Base-by-base conservation (phyloP, 148 eudicot species). In the Silene conica region DNA sequence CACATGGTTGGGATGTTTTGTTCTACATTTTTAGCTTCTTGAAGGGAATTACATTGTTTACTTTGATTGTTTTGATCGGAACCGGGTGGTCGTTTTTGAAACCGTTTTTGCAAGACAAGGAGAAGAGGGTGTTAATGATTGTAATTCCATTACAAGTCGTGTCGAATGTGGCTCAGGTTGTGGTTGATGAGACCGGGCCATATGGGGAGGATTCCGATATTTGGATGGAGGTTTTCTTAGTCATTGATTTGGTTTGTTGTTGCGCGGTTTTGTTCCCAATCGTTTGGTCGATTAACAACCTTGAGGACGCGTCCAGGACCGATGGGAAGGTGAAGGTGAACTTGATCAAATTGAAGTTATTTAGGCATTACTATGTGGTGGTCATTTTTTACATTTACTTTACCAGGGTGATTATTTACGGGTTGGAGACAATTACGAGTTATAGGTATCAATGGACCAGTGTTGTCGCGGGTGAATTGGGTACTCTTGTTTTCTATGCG, bases 71-170 rank as follows among this genome's bases (percentile, higher is more conserved):
- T 31, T 75, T 90, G 80, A 87, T 90, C 59, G 96, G 96, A 45
- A 90, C 96, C 0, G 96, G 96, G 0, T 90, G 96, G 96, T 90
- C 96, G 8, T 86, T 90, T 57, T 34, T 90, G 85, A 90, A 90
- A 63, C 96, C 96, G 0, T 88, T 63, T 70, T 71, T 90, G 70
- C 96, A 90, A 62, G 89, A 87, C 13, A 88, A 73, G 77, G 96
- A 90, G 60, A 90, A 90, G 79, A 80, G 80, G 85, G 96, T 90
- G 31, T 80, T 90, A 75, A 90, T 90, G 89, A 80, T 90, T 57
- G 90, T 89, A 67, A 88, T 90, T 28, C 96, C 92, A 0, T 77
- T 90, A 5, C 92, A 90, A 68, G 89, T 88, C 2, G 78, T 90
- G 18, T 87, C 96, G 0, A 88, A 90, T 66, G 76, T 88, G 0